Conservation (phyloP, 2,329 filamentous ascomycete species). For the Epichloe typhina region DNA sequence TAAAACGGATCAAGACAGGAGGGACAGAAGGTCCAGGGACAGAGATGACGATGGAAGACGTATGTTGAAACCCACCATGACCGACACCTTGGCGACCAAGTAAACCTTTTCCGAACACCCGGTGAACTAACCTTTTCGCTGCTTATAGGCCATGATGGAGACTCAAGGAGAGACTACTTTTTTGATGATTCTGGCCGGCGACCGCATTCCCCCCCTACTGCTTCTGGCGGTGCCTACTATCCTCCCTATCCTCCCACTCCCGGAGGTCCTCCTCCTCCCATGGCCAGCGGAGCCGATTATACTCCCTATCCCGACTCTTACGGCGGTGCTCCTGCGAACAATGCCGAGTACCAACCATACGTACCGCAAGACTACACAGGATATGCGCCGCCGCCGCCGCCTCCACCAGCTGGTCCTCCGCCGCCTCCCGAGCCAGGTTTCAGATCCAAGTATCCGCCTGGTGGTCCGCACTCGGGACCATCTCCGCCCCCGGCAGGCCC, state of each 20-base stretch:
- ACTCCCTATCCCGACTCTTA: constrained; percentile 16
- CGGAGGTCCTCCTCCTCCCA: constrained; percentile 6
- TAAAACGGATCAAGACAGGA: constrained; percentile 30
- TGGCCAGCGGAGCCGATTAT: constrained; percentile 5
- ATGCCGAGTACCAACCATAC: constrained; percentile 27
- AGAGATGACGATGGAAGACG: constrained; percentile 12
- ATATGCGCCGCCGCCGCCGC: constrained; percentile 20
- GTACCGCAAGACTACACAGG: constrained; percentile 29
- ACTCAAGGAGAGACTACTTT: constrained; percentile 21
- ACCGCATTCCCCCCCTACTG: constrained; percentile 36
- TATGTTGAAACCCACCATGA: constrained; percentile 8
- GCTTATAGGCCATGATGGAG: constrained; percentile 22
- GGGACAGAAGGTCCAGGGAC: constrained; percentile 24
- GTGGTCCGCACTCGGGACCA: constrained; percentile 15
- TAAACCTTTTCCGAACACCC: not conserved
- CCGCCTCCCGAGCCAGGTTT: constrained; percentile 7
- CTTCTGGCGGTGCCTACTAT: constrained; percentile 38
- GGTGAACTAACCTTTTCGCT: not conserved
- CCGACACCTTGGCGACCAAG: not conserved
- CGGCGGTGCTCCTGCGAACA: constrained; percentile 11
- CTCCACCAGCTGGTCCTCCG: constrained; percentile 22
- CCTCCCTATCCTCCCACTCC: constrained; percentile 25
- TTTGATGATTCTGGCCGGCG: constrained; percentile 21
- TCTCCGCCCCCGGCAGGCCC: constrained; percentile 22
- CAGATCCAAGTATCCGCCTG: constrained; percentile 8